phyloP scores from a whole-genome alignment of 441 rosid genomes.

The Metrosideros polymorpha region DNA sequence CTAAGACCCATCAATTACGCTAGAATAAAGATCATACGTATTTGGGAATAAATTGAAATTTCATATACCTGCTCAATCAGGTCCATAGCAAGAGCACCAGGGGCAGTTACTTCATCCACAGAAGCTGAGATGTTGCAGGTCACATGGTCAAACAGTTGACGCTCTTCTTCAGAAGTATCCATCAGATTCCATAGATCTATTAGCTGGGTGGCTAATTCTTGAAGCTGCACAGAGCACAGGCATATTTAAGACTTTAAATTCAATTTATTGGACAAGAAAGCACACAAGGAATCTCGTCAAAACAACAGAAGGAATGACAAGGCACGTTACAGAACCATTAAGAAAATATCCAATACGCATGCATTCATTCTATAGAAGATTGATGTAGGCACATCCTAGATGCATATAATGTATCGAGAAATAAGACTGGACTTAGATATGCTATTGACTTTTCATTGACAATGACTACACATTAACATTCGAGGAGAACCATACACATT shows the following conservation, averaged over 20 bases:
- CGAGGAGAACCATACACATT: neutral
- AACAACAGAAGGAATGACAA: neutral
- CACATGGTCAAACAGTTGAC: constrained; percentile 76
- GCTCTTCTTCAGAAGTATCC: constrained; percentile 91
- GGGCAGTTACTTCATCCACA: constrained; percentile 76
- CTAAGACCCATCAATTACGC: neutral
- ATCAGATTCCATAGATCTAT: constrained; percentile 93
- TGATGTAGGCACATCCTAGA: neutral
- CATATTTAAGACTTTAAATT: neutral
- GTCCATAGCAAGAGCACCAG: constrained; percentile 85
- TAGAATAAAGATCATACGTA: neutral
- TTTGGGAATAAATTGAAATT: neutral
- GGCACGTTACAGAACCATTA: neutral
- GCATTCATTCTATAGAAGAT: neutral
- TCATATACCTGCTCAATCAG: constrained; percentile 78
- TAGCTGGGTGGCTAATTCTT: constrained; percentile 79
- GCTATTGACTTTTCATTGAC: neutral
- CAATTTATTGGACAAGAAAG: neutral
- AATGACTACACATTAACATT: neutral
- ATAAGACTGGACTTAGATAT: neutral
- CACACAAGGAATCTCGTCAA: neutral
- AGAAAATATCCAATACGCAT: neutral
- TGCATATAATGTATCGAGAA: neutral
- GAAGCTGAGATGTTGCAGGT: constrained; percentile 80
- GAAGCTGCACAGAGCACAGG: constrained; percentile 49